phyloP scores from a whole-genome alignment of 176 grass and related monocot species.

The Aegilops speltoides region DNA sequence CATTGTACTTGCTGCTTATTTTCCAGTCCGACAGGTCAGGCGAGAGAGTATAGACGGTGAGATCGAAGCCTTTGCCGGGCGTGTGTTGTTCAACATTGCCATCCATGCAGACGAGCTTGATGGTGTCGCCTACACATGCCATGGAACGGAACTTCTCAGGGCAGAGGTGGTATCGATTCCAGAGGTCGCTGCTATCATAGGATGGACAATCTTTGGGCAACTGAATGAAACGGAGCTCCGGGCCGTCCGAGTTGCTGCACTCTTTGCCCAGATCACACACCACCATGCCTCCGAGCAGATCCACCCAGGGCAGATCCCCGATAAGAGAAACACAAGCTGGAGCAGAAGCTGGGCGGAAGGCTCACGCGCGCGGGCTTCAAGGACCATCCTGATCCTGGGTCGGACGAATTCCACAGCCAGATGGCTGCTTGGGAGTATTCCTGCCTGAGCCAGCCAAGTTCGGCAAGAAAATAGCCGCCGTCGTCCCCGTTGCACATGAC shows the following conservation, averaged over 20 bases:
- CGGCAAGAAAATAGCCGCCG: no score
- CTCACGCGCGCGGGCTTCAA: background rate
- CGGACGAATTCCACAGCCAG: background rate
- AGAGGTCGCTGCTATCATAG: background rate
- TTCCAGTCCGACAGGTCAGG: background rate
- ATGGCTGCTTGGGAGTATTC: no score
- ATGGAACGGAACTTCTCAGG: background rate
- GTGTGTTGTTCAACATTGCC: background rate
- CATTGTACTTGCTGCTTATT: background rate
- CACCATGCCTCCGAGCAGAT: background rate
- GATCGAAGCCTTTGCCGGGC: background rate
- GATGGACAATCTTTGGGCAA: background rate
- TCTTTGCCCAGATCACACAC: background rate
- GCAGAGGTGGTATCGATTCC: background rate
- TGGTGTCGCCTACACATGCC: background rate
- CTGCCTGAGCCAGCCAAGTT: no score
- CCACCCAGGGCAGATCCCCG: background rate
- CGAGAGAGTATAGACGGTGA: background rate
- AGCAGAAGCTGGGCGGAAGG: background rate
- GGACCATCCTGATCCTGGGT: background rate
- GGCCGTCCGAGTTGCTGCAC: background rate
- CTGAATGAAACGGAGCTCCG: background rate
- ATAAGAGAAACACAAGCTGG: background rate
- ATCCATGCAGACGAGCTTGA: slow-evolving; percentile 6
- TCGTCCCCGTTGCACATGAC: no score